Percentiles rank a stretch among this genome's conserved stretches.
Conservation (phyloP, 2,329 filamentous ascomycete genomes). For the Neurospora sp. region DNA sequence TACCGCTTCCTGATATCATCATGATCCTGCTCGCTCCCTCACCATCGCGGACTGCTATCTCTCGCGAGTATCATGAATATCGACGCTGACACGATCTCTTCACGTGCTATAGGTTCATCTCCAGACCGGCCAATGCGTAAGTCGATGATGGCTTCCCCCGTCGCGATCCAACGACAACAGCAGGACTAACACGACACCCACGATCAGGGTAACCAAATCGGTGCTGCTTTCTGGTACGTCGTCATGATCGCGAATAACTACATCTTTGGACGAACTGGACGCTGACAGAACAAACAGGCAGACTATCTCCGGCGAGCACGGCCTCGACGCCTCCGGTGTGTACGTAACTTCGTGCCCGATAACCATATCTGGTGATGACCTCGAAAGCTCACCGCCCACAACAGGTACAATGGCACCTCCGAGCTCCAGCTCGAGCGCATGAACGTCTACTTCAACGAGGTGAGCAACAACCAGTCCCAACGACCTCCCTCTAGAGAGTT, state of each 20-base stretch:
- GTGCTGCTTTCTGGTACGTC: slow-evolving; percentile 95
- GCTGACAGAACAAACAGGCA: slow-evolving; percentile 48
- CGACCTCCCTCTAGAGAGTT: not conserved
- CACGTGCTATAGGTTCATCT: slow-evolving; percentile 76
- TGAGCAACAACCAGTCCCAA: slow-evolving; percentile 3
- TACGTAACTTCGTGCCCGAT: slow-evolving; percentile 40
- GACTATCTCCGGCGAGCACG: slow-evolving; percentile 82
- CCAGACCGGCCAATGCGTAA: slow-evolving; percentile 98
- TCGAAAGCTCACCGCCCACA: slow-evolving; percentile 22
- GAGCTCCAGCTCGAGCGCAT: slow-evolving; percentile 99
- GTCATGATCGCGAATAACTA: not conserved
- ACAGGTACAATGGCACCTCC: slow-evolving; percentile 90
- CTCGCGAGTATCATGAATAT: slow-evolving; percentile 3
- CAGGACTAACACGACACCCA: slow-evolving; percentile 28
- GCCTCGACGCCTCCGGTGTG: slow-evolving; percentile 95
- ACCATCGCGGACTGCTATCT: slow-evolving; percentile 3
- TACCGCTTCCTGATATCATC: not conserved
- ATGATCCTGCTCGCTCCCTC: slow-evolving; percentile 1
- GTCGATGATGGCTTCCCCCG: slow-evolving; percentile 21
- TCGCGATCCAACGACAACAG: not conserved
- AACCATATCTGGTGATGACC: slow-evolving; percentile 2
- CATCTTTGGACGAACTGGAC: slow-evolving; percentile 7
- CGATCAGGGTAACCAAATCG: slow-evolving; percentile 95
- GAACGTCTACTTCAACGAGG: slow-evolving; percentile 93
- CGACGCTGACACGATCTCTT: slow-evolving; percentile 46